These are phyloP conservation scores for Amorphotheca resinae DNA, from an alignment of 495 filamentous ascomycete genomes.

Conservation along the genomic window DNA sequence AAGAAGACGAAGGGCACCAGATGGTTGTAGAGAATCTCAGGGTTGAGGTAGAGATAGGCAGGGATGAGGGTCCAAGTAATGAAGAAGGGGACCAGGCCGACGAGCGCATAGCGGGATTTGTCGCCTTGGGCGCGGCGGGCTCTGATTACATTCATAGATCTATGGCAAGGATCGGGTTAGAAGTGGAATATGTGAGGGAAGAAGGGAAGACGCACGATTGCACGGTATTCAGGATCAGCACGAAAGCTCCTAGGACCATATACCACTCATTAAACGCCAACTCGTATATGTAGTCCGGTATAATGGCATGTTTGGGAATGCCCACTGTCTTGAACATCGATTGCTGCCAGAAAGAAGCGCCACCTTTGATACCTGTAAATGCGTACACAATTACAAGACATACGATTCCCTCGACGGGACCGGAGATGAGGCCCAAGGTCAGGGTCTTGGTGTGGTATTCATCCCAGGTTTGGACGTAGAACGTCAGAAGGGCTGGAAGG, in stretches of 20 bases:
- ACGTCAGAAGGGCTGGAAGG: conserved; percentile 59
- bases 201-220: conserved; percentile 12
- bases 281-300: conserved; percentile 59
- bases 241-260: conserved; percentile 74
- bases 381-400: conserved; percentile 72
- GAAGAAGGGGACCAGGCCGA: conserved; percentile 71
- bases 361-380: conserved; percentile 73
- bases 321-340: conserved; percentile 63
- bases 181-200: not conserved
- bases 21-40: conserved; percentile 65
- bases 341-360: conserved; percentile 85
- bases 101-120: conserved; percentile 54
- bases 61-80: conserved; percentile 61
- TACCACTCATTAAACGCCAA: conserved; percentile 85
- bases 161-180: conserved; percentile 27
- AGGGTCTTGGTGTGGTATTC: conserved; percentile 97
- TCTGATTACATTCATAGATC: conserved; percentile 69
- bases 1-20: conserved; percentile 80
- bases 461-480: conserved; percentile 98
- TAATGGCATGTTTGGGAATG: conserved; percentile 45
- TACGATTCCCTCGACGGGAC: conserved; percentile 88
- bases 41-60: conserved; percentile 71
- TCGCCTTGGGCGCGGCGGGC: conserved; percentile 63
- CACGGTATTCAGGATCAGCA: conserved; percentile 72
- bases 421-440: conserved; percentile 83